These are phyloP conservation scores for Colletotrichum karsti DNA, from an alignment of 2,329 filamentous ascomycete species.

Conservation along the genomic window DNA sequence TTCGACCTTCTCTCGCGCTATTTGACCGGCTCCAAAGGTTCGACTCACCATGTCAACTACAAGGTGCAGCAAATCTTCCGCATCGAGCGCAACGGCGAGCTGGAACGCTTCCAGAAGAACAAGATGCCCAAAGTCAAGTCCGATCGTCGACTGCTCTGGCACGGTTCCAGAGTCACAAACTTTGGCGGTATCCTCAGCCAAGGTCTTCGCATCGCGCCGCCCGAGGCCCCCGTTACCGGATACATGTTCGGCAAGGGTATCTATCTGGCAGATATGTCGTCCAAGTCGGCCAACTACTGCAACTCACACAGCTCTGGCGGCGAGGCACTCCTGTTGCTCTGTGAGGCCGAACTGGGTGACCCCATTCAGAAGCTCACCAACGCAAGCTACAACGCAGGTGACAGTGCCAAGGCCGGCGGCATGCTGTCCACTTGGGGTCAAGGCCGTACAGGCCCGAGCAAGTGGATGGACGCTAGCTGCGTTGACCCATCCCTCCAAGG, in stretches of 20 bases:
- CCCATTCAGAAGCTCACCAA: conserved; percentile 73
- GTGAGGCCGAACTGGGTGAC: conserved; percentile 79
- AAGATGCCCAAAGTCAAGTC: conserved; percentile 61
- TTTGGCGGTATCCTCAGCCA: conserved; percentile 89
- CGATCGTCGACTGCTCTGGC: conserved; percentile 84
- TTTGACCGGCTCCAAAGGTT: conserved; percentile 71
- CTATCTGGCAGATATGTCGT: conserved; percentile 86
- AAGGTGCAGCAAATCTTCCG: conserved; percentile 81
- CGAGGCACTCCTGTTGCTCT: conserved; percentile 80
- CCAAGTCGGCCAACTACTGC: conserved; percentile 86
- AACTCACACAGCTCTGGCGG: conserved; percentile 67
- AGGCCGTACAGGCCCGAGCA: conserved; percentile 68
- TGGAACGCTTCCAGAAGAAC: conserved; percentile 71
- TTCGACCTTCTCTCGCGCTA: conserved; percentile 73
- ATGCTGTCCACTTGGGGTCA: conserved; percentile 76
- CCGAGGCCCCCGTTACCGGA: conserved; percentile 79
- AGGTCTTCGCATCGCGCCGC: conserved; percentile 88
- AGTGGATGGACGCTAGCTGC: conserved; percentile 79
- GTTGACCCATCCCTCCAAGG: conserved; percentile 73
- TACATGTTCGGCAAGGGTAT: conserved; percentile 95
- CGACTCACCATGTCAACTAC: conserved; percentile 71
- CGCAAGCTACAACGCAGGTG: conserved; percentile 69
- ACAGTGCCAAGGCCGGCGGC: conserved; percentile 66
- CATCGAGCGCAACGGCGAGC: conserved; percentile 79
- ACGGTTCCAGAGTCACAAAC: conserved; percentile 84